These are phyloP conservation scores for Wickerhamiella parazyma DNA, from an alignment of 805 yeast species.

Conservation along the genomic window DNA sequence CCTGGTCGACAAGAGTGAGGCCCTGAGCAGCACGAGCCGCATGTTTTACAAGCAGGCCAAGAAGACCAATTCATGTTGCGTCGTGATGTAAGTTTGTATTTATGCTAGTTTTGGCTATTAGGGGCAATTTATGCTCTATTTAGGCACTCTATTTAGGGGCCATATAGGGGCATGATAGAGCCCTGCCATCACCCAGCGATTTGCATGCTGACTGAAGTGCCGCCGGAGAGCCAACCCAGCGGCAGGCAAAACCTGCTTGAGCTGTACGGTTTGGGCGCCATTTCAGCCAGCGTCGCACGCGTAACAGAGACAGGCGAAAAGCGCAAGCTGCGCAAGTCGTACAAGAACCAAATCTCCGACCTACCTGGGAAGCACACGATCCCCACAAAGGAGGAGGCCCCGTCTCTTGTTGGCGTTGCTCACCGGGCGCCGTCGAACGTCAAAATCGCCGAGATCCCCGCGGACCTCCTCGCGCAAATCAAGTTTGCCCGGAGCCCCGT, in stretches of 20 bases:
- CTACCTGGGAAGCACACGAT: slow-evolving; percentile 47
- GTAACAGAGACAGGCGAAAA: slow-evolving; percentile 81
- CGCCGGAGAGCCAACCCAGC: slow-evolving; percentile 31
- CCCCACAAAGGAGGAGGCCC: slow-evolving; percentile 24
- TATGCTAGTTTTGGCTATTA: neutral
- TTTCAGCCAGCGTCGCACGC: slow-evolving; percentile 75
- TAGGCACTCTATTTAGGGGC: too few relatives aligned
- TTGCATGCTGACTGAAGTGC: neutral
- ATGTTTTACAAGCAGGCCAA: slow-evolving; percentile 97
- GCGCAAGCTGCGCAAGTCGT: slow-evolving; percentile 83
- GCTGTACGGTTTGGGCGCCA: slow-evolving; percentile 49
- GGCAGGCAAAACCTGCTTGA: slow-evolving; percentile 37
- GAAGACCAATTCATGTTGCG: slow-evolving; percentile 83
- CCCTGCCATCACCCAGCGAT: neutral
- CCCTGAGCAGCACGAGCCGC: slow-evolving; percentile 72
- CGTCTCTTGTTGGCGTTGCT: slow-evolving; percentile 19
- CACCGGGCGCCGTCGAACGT: slow-evolving; percentile 16
- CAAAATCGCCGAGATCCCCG: slow-evolving; percentile 33
- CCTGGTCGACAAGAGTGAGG: slow-evolving; percentile 89
- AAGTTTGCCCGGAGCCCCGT: slow-evolving; percentile 51
- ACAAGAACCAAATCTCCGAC: slow-evolving; percentile 82
- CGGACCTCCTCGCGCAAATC: slow-evolving; percentile 39
- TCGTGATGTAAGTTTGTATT: slow-evolving; percentile 32
- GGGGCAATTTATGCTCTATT: too few relatives aligned
- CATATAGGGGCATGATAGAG: too few relatives aligned